phyloP scores from a whole-genome alignment of 2,329 filamentous ascomycete genomes.

The Sphaerulina populicola region DNA sequence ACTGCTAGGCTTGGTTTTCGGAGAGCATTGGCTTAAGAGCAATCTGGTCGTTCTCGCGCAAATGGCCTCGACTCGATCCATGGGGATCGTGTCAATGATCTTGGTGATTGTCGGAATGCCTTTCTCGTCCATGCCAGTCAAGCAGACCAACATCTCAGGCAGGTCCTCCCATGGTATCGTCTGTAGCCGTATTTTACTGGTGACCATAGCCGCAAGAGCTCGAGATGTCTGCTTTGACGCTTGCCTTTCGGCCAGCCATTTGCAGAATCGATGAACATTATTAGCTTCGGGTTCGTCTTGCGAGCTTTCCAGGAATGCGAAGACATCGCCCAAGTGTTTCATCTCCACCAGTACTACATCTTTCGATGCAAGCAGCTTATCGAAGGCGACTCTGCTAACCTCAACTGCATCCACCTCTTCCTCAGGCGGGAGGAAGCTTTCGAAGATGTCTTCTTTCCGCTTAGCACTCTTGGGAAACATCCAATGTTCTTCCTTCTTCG shows the following conservation, averaged over 20 bases:
- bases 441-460: conserved; percentile 11
- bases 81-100: conserved; percentile 14
- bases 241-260: conserved; percentile 18
- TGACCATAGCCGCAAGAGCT: conserved; percentile 7
- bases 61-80: not conserved
- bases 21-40: not conserved
- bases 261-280: conserved; percentile 17
- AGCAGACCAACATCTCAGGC: conserved; percentile 1
- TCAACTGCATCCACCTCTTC: conserved; percentile 10
- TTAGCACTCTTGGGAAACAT: conserved; percentile 11
- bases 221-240: not conserved
- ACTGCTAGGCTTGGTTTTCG: not conserved
- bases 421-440: conserved; percentile 10
- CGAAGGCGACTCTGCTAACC: conserved; percentile 20
- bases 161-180: conserved; percentile 14
- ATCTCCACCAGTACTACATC: not conserved
- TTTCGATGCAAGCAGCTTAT: conserved; percentile 15
- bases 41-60: not conserved
- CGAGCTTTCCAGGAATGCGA: conserved; percentile 22
- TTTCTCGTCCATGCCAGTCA: not conserved
- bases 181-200: conserved; percentile 20
- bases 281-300: conserved; percentile 22
- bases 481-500: conserved; percentile 14
- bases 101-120: not conserved
- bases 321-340: conserved; percentile 5